These are phyloP conservation scores for Copromyces sp. DNA, from an alignment of 495 filamentous ascomycete species.

Conservation along the genomic window DNA sequence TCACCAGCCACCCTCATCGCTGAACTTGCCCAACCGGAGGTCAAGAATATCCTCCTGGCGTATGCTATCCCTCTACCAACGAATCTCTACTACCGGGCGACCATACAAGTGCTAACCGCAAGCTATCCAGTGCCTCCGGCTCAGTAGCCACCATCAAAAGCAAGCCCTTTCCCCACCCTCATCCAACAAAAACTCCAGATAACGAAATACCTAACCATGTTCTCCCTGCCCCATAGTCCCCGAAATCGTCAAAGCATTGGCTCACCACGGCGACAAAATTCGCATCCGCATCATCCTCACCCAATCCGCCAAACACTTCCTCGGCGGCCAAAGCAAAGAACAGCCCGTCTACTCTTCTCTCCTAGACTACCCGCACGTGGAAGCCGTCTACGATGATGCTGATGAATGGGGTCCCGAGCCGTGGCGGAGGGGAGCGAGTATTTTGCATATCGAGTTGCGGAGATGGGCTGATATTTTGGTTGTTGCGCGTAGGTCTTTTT, in stretches of 20 bases:
- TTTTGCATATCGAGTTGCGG: conserved; percentile 74
- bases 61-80: not conserved
- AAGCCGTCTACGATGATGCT: conserved; percentile 61
- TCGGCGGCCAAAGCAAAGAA: conserved; percentile 55
- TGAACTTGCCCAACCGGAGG: not conserved
- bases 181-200: not conserved
- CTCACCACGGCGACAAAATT: conserved; percentile 41
- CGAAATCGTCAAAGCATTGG: conserved; percentile 52
- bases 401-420: conserved; percentile 68
- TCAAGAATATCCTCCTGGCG: not conserved
- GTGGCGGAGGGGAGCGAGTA: conserved; percentile 55
- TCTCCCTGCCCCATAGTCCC: conserved; percentile 37
- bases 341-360: conserved; percentile 54
- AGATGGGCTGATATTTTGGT: conserved; percentile 64
- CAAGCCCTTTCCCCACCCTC: not conserved
- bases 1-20: not conserved
- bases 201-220: not conserved
- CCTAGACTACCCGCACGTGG: conserved; percentile 44
- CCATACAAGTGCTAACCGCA: not conserved
- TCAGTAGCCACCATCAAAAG: conserved; percentile 80
- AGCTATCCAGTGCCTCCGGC: conserved; percentile 19
- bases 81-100: not conserved
- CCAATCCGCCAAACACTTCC: conserved; percentile 57
- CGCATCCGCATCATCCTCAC: conserved; percentile 75
- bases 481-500: conserved; percentile 55